Base-by-base conservation (phyloP, 306 rosid genomes). In the Medicago ruthenica region DNA sequence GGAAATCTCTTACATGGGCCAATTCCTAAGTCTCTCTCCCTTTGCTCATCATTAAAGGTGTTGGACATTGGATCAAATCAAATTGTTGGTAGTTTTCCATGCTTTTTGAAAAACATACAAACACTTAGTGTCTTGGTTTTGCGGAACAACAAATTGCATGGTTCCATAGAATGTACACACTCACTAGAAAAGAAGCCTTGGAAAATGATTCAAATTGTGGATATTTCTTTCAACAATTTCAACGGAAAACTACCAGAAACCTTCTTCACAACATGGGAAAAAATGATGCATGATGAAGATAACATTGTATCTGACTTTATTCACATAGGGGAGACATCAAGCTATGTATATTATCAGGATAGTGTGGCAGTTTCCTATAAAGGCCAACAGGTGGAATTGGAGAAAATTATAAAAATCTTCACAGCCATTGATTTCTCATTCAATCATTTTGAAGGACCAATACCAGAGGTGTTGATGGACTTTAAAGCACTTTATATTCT, bases 201-300 rank as follows among this genome's bases (percentile, higher is more conserved):
- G 51, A 13, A 45, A 45, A 45, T 1, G 48, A 82, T 87, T 69
- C 89, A 83, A 39, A 85, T 87, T 14, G 9, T 81, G 4, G 87
- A 89, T n/a, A 0, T 87, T 0, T 88, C 89, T 22, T 71, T 21
- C 60, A 87, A 87, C 59, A 65, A 54, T 44, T 87, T 87, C 12
- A 75, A 2, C 1, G 86, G 85, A 0, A 1, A 12, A 6, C 5
- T 87, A 18, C 87, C 78, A 1, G 34, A n/a, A 55, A 40, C 0
- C 11, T n/a, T 1, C 27, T 54, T 87, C 50, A 37, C 2, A 18
- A 34, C 14, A 0, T 85, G 80, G 88, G 4, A 63, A 3, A 77
- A 71, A 62, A 83, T 55, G 62, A 55, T 9, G 12, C 1, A 20
- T 4, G 3, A 37, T n/a, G n/a, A 36, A 8, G 9, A 37, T 1